A percentile compares a stretch with the other conserved stretches of the same genome.
Evolutionary conservation across 768 basidiomycete species (phyloP).

Genomic region (Tulasnella sp.): DNA sequence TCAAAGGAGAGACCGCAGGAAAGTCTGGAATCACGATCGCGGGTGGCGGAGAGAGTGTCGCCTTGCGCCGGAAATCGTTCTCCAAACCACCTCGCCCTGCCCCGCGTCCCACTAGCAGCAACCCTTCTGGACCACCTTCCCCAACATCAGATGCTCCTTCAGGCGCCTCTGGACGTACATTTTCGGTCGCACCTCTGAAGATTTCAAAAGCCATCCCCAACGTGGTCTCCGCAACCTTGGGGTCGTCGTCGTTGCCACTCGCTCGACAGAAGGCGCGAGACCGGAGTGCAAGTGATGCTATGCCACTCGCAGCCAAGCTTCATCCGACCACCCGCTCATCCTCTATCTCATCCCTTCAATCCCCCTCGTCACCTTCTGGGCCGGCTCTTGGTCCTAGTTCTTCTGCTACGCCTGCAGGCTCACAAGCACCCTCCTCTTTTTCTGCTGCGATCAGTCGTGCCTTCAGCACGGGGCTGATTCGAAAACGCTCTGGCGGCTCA

Average conservation of each 20-base stretch:
- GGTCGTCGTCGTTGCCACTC: too few relatives aligned
- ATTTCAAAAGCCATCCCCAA: too few relatives aligned
- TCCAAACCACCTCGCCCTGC: slow-evolving; percentile 5
- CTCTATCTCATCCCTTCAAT: too few relatives aligned
- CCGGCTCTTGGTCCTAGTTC: too few relatives aligned
- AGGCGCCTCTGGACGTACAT: too few relatives aligned
- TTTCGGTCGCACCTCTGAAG: too few relatives aligned
- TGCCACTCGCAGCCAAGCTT: too few relatives aligned
- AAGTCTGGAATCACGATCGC: background rate
- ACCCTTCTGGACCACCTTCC: background rate
- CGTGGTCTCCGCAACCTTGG: too few relatives aligned
- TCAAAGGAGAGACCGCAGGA: background rate
- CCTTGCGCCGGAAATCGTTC: background rate
- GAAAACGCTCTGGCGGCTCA: background rate
- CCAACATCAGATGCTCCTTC: background rate
- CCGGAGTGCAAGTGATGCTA: too few relatives aligned
- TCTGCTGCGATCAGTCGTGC: background rate
- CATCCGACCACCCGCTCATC: too few relatives aligned
- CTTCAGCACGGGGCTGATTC: background rate
- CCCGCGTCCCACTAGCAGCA: background rate
- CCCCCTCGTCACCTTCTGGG: too few relatives aligned
- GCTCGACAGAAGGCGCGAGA: too few relatives aligned
- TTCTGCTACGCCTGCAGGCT: background rate
- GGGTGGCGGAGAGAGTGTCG: background rate
- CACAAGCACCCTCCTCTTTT: slow-evolving; percentile 1